Conservation (phyloP, 345 rosid genomes). For the Nephelium lappaceum region DNA sequence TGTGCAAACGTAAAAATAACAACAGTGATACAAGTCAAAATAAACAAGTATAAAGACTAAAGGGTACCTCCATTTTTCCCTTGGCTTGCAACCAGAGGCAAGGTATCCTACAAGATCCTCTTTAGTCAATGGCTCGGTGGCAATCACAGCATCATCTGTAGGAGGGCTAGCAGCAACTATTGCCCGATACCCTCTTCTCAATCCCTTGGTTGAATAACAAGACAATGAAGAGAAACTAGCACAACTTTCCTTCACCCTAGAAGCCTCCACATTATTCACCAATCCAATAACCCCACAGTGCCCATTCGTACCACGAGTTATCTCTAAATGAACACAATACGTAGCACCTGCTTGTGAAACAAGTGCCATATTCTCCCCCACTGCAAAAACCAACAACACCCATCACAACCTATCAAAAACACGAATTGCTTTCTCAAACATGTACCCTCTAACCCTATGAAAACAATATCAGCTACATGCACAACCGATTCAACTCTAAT, state of each 20-base stretch:
- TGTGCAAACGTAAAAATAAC: neutral
- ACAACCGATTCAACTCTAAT: neutral
- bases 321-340: slow-evolving; percentile 39
- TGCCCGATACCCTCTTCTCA: slow-evolving; percentile 46
- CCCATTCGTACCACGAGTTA: slow-evolving; percentile 32
- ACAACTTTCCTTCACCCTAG: slow-evolving; percentile 39
- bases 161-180: slow-evolving; percentile 95
- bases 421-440: neutral
- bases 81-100: slow-evolving; percentile 95
- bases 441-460: too few relatives aligned
- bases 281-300: slow-evolving; percentile 29
- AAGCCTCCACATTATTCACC: slow-evolving; percentile 33
- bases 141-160: slow-evolving; percentile 74
- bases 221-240: slow-evolving; percentile 41
- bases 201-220: slow-evolving; percentile 36
- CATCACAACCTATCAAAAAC: slow-evolving; percentile 5
- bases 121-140: slow-evolving; percentile 78
- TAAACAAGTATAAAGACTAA: neutral
- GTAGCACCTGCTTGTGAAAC: slow-evolving; percentile 55
- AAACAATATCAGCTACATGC: neutral
- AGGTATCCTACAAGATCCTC: slow-evolving; percentile 91
- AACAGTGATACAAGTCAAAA: neutral
- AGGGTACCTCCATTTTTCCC: slow-evolving; percentile 88
- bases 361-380: slow-evolving; percentile 53
- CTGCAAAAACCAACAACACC: slow-evolving; percentile 30